Percentiles rank a stretch among this genome's conserved stretches.
These are phyloP conservation scores for Aspergillus cavernicola DNA, from an alignment of 495 filamentous ascomycete species.

Conservation along the genomic window DNA sequence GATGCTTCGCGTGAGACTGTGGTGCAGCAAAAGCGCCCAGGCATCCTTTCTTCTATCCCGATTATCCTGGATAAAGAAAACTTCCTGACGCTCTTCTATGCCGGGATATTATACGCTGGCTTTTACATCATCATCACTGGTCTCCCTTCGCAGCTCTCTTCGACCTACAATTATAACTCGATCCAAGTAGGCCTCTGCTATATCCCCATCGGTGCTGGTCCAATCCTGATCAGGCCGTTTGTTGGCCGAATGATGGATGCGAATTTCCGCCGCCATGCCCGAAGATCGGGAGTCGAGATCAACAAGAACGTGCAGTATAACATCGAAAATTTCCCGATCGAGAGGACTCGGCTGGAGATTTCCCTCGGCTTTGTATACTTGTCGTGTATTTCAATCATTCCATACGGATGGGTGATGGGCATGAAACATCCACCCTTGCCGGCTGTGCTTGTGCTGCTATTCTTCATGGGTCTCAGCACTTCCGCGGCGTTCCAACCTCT, in stretches of 20 bases:
- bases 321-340: conserved; percentile 35
- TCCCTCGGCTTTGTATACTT: conserved; percentile 34
- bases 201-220: conserved; percentile 42
- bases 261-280: conserved; percentile 38
- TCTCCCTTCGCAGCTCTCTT: conserved; percentile 29
- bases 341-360: conserved; percentile 30
- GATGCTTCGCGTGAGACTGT: no score
- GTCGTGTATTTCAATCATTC: conserved; percentile 25
- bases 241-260: conserved; percentile 39
- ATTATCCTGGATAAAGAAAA: conserved; percentile 24
- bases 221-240: conserved; percentile 29
- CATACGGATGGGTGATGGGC: conserved; percentile 47
- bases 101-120: conserved; percentile 22
- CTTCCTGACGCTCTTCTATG: conserved; percentile 34
- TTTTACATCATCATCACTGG: conserved; percentile 27
- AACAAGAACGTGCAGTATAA: conserved; percentile 40
- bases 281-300: conserved; percentile 25
- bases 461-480: no score
- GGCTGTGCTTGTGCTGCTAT: no score
- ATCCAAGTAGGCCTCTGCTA: conserved; percentile 47
- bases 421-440: no score
- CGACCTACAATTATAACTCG: conserved; percentile 36
- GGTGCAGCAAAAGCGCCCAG: no score
- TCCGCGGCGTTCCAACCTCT: no score
- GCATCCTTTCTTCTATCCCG: no score